These are phyloP conservation scores for Salvia miltiorrhiza DNA, from an alignment of 257 asterid genomes.

Conservation along the genomic window DNA sequence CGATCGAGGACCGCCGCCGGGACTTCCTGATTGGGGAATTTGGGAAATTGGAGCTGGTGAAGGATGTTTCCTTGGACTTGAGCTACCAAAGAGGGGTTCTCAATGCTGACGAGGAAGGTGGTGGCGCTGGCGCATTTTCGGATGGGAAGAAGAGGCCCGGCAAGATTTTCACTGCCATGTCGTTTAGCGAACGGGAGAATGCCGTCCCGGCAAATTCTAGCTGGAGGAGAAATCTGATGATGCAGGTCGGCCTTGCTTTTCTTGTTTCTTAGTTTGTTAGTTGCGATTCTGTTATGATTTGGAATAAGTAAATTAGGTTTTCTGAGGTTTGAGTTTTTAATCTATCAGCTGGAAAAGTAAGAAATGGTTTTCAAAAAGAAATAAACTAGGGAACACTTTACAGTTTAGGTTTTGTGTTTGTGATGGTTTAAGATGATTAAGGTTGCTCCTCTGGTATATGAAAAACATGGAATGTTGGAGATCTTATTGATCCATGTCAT, in stretches of 20 bases:
- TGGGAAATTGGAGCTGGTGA: constrained; percentile 70
- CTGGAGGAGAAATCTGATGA: constrained; percentile 73
- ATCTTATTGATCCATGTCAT: background rate
- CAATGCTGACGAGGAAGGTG: constrained; percentile 28
- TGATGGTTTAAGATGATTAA: background rate
- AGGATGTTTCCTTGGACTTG: constrained; percentile 78
- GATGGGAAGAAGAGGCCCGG: constrained; percentile 87
- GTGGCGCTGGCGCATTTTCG: constrained; percentile 44
- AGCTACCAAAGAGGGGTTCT: constrained; percentile 78
- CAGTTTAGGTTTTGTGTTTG: background rate
- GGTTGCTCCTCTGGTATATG: background rate
- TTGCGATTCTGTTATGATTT: too few relatives aligned
- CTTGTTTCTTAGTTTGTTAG: background rate
- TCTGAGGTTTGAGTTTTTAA: background rate
- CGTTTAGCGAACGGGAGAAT: constrained; percentile 51
- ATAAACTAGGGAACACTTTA: background rate
- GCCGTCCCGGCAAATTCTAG: constrained; percentile 26
- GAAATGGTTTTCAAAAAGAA: background rate
- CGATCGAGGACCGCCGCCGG: constrained; percentile 51
- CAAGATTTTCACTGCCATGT: constrained; percentile 88
- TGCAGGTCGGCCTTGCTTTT: constrained; percentile 50
- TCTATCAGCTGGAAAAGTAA: background rate
- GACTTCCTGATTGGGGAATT: constrained; percentile 59
- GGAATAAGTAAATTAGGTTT: background rate
- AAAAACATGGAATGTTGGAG: background rate